A percentile compares a stretch with the other conserved stretches of the same genome.
These are phyloP conservation scores for Staphylotrichum longicolle DNA, from an alignment of 495 filamentous ascomycete genomes.

Conservation along the genomic window DNA sequence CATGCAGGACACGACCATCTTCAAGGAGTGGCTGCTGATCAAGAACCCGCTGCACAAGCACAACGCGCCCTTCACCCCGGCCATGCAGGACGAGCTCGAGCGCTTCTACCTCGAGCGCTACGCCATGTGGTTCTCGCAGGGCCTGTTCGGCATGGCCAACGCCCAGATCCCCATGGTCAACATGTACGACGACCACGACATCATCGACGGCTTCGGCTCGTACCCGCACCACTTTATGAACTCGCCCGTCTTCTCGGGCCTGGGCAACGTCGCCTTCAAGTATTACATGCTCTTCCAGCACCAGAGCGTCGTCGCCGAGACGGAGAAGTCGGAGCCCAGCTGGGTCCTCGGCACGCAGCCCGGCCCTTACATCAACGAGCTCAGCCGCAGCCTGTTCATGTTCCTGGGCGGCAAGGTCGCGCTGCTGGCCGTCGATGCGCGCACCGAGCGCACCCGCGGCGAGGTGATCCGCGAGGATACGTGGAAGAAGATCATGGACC, in stretches of 20 bases:
- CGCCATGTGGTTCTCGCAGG: conserved; percentile 89
- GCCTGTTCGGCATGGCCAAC: conserved; percentile 85
- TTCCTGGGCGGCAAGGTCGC: conserved; percentile 72
- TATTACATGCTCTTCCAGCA: conserved; percentile 99
- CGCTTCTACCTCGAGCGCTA: conserved; percentile 83
- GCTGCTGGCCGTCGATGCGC: conserved; percentile 84
- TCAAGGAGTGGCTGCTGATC: conserved; percentile 78
- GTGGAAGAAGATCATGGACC: conserved; percentile 80
- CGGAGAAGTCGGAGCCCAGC: conserved; percentile 77
- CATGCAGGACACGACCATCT: conserved; percentile 67
- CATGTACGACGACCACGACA: conserved; percentile 97
- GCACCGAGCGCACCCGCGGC: conserved; percentile 82
- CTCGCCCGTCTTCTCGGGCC: conserved; percentile 82
- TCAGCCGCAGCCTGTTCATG: conserved; percentile 84
- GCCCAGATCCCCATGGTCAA: conserved; percentile 98
- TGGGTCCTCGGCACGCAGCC: conserved; percentile 79
- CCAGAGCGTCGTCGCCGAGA: conserved; percentile 78
- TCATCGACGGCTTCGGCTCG: conserved; percentile 94
- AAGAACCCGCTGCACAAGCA: conserved; percentile 80
- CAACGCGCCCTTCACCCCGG: conserved; percentile 63
- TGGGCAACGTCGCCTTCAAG: conserved; percentile 91
- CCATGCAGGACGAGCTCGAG: conserved; percentile 84
- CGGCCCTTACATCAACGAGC: conserved; percentile 87
- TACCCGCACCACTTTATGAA: conserved; percentile 91
- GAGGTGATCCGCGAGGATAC: conserved; percentile 77